Conservation (phyloP, 2,329 filamentous ascomycete genomes). For the Hypoxylon sp. region DNA sequence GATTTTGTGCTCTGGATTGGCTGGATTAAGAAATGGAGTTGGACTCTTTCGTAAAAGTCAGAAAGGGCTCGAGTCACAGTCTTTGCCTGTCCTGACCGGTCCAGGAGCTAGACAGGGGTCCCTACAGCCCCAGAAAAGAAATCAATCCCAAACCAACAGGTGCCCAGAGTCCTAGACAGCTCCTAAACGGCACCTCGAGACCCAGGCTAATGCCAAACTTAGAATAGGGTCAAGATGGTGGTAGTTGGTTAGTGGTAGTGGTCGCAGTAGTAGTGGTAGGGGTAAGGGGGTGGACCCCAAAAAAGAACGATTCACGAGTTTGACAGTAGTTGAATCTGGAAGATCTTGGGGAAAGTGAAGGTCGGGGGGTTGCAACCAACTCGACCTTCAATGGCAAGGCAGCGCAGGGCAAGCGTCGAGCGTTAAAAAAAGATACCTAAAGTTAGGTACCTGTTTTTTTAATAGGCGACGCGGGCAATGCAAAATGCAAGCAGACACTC, state of each 20-base stretch:
- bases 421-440: conserved; percentile 29
- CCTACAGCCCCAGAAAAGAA: conserved; percentile 43
- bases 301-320: conserved; percentile 40
- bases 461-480: conserved; percentile 40
- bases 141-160: conserved; percentile 42
- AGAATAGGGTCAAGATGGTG: conserved; percentile 29
- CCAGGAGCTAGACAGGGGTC: conserved; percentile 35
- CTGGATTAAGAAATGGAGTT: conserved; percentile 46
- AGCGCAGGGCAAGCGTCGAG: conserved; percentile 30
- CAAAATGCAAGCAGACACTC: conserved; percentile 33
- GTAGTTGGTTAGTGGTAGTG: conserved; percentile 15
- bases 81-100: conserved; percentile 20
- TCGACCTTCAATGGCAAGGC: conserved; percentile 37
- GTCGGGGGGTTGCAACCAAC: conserved; percentile 41
- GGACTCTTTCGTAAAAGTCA: conserved; percentile 45
- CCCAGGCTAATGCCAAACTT: conserved; percentile 36
- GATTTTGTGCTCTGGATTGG: conserved; percentile 41
- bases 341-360: conserved; percentile 45
- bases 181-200: conserved; percentile 30
- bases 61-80: conserved; percentile 27
- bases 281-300: conserved; percentile 27
- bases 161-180: conserved; percentile 33
- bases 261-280: conserved; percentile 15
- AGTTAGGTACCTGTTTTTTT: conserved; percentile 25
- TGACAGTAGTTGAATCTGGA: conserved; percentile 42